Conservation (phyloP, 192 early-diverging fungal genomes). For the Umbelopsis isabellina region DNA sequence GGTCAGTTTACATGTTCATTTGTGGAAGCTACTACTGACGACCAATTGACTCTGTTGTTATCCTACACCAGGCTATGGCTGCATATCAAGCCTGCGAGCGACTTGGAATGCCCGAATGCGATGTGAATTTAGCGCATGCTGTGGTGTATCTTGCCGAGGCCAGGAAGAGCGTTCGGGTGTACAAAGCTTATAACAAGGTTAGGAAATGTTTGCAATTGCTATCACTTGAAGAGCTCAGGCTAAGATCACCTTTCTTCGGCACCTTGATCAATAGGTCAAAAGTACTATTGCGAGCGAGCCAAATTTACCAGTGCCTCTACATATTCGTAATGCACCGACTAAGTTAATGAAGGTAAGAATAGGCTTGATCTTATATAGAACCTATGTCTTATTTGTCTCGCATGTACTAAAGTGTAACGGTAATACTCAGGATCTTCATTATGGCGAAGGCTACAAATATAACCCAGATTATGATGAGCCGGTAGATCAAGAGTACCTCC, state of each 20-base stretch:
- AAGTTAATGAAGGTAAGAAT: slow-evolving; percentile 66
- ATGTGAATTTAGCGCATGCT: slow-evolving; percentile 79
- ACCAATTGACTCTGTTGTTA: not conserved
- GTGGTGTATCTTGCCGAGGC: slow-evolving; percentile 79
- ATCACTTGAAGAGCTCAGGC: not conserved
- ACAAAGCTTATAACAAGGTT: slow-evolving; percentile 73
- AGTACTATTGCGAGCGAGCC: slow-evolving; percentile 57
- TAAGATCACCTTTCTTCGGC: not conserved
- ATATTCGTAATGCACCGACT: slow-evolving; percentile 84
- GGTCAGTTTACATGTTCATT: slow-evolving; percentile 31
- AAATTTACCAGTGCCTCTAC: slow-evolving; percentile 83
- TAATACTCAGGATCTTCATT: slow-evolving; percentile 62
- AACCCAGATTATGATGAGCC: slow-evolving; percentile 76
- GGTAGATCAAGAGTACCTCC: slow-evolving; percentile 82
- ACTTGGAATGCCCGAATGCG: slow-evolving; percentile 94
- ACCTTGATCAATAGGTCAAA: slow-evolving; percentile 52
- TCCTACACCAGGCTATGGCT: slow-evolving; percentile 57
- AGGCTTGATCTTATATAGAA: not conserved
- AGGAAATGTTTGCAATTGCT: not conserved
- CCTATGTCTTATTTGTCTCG: not conserved
- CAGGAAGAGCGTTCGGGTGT: slow-evolving; percentile 80
- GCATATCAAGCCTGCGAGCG: slow-evolving; percentile 84
- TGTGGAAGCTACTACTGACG: not conserved
- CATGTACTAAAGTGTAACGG: not conserved
- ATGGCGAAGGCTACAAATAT: slow-evolving; percentile 81